Percentiles rank a stretch among this genome's conserved stretches.
These are phyloP conservation scores for Xeromyces bisporus DNA, from an alignment of 495 filamentous ascomycete species.

Conservation along the genomic window DNA sequence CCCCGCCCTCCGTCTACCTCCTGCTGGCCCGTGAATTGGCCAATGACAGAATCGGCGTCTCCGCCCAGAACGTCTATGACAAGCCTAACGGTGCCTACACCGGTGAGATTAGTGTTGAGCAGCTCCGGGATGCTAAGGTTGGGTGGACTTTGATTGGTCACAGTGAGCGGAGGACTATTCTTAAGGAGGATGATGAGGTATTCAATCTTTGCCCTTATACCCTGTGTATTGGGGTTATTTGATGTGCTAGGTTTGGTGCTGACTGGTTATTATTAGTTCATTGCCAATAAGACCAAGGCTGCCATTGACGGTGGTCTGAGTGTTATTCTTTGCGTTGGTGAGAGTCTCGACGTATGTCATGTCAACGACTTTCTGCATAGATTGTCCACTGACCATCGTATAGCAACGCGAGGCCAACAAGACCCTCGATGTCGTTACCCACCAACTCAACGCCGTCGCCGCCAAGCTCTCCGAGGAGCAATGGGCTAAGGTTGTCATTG, in stretches of 20 bases:
- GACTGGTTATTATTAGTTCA: constrained; percentile 33
- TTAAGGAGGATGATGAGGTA: constrained; percentile 65
- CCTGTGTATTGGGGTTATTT: not conserved
- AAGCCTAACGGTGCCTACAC: constrained; percentile 95
- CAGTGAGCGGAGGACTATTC: constrained; percentile 75
- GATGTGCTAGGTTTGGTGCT: not conserved
- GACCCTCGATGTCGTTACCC: constrained; percentile 82
- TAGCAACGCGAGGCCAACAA: constrained; percentile 69
- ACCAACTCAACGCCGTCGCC: constrained; percentile 51
- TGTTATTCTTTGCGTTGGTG: constrained; percentile 93
- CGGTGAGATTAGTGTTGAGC: constrained; percentile 81
- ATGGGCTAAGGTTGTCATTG: constrained; percentile 89
- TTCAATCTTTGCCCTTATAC: constrained; percentile 4
- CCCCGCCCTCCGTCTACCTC: constrained; percentile 82
- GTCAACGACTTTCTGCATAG: too few relatives aligned
- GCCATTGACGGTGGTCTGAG: constrained; percentile 72
- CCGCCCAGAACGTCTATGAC: constrained; percentile 91
- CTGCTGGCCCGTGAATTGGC: constrained; percentile 62
- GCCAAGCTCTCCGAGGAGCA: constrained; percentile 48
- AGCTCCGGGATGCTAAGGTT: constrained; percentile 75
- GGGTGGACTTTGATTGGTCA: constrained; percentile 85
- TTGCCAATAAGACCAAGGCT: constrained; percentile 83
- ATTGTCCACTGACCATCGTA: too few relatives aligned
- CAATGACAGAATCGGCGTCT: constrained; percentile 53
- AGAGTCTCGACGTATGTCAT: constrained; percentile 61